Conservation (phyloP, 352 stramenopile species). For the Phytophthora hibernalis region DNA sequence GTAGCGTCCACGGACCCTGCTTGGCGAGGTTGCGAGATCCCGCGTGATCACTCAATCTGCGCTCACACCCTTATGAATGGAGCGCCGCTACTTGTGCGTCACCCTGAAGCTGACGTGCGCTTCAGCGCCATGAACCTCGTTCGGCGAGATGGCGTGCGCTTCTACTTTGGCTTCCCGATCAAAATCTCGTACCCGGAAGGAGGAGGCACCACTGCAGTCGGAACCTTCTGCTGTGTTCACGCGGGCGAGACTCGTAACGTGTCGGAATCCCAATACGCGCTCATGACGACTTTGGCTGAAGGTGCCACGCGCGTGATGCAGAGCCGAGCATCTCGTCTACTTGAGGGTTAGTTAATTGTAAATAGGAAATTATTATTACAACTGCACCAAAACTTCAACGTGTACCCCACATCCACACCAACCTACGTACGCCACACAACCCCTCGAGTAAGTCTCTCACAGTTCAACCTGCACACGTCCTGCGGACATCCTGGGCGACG, state of each 20-base stretch:
- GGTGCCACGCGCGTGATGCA: slow-evolving; percentile 57
- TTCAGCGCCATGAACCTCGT: slow-evolving; percentile 54
- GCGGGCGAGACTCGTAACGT: slow-evolving; percentile 46
- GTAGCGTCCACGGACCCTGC: slow-evolving; percentile 49
- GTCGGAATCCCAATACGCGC: slow-evolving; percentile 63
- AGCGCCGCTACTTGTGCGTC: slow-evolving; percentile 56
- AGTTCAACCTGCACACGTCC: not conserved
- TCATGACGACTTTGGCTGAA: slow-evolving; percentile 49
- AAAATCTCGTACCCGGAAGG: slow-evolving; percentile 24
- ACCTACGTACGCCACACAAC: not conserved
- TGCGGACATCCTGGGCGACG: slow-evolving; percentile 1
- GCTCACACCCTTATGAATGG: slow-evolving; percentile 62
- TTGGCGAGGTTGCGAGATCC: slow-evolving; percentile 38
- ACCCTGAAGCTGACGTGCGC: slow-evolving; percentile 67
- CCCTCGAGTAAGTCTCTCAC: not conserved
- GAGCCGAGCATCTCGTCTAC: slow-evolving; percentile 28
- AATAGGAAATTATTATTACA: slow-evolving; percentile 21
- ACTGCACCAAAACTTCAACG: not conserved
- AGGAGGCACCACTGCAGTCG: slow-evolving; percentile 45
- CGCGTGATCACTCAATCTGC: slow-evolving; percentile 65
- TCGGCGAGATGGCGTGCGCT: slow-evolving; percentile 46
- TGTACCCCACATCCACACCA: not conserved
- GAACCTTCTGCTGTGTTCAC: slow-evolving; percentile 65
- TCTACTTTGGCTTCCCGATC: slow-evolving; percentile 75
- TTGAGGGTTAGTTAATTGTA: slow-evolving; percentile 26